phyloP scores from a whole-genome alignment of 1,284 basidiomycete species.

The Hemileia vastatrix region DNA sequence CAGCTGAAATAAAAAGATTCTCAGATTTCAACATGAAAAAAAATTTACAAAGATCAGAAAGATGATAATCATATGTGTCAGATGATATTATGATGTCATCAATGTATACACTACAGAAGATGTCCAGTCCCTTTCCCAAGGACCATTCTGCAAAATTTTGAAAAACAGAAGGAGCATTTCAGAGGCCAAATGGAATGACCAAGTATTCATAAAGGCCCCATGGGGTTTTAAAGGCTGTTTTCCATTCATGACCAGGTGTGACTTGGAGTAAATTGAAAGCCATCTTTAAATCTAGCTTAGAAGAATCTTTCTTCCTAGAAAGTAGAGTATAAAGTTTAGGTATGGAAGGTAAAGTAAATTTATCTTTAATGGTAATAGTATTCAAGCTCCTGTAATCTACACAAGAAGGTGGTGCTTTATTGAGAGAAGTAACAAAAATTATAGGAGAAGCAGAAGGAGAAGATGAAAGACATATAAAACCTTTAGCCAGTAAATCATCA shows the following conservation, averaged over 20 bases:
- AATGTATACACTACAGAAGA: constrained; percentile 40
- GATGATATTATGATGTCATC: constrained; percentile 46
- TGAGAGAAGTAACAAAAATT: background rate
- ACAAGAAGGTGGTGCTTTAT: background rate
- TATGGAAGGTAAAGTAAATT: background rate
- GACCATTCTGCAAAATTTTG: constrained; percentile 31
- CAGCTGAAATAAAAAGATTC: background rate
- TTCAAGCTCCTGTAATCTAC: constrained; percentile 6
- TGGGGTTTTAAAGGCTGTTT: constrained; percentile 45
- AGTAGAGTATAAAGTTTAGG: constrained; percentile 2
- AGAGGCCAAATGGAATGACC: constrained; percentile 48
- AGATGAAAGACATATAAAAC: constrained; percentile 1
- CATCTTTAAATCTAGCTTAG: constrained; percentile 37
- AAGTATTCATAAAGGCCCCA: constrained; percentile 46
- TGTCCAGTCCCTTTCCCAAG: constrained; percentile 36
- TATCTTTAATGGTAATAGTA: background rate
- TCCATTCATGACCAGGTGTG: constrained; percentile 38
- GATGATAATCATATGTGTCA: constrained; percentile 42
- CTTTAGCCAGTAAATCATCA: constrained; percentile 3
- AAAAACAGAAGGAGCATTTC: constrained; percentile 46
- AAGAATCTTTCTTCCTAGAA: background rate
- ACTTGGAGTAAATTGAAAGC: constrained; percentile 43
- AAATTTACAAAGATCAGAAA: background rate
- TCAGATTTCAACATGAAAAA: background rate
- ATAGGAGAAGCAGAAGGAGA: constrained; percentile 1